These are phyloP conservation scores for Fusarium pseudograminearum DNA, from an alignment of 2,329 filamentous ascomycete species.

Conservation along the genomic window DNA sequence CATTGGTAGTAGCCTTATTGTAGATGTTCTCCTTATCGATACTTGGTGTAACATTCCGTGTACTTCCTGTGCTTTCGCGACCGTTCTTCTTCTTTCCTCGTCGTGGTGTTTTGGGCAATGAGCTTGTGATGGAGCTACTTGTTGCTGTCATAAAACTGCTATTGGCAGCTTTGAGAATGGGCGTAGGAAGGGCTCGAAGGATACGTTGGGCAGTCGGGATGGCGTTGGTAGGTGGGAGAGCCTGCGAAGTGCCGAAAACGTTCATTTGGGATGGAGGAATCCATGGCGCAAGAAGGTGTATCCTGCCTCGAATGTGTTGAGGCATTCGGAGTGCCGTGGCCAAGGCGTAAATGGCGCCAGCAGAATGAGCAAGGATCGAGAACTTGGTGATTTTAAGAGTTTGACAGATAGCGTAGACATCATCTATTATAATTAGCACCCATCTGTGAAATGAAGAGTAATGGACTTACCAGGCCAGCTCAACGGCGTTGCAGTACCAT, in stretches of 20 bases:
- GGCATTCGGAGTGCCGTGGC: slow-evolving; percentile 96
- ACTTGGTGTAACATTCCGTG: slow-evolving; percentile 53
- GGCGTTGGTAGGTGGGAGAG: slow-evolving; percentile 82
- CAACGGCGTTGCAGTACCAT: slow-evolving; percentile 85
- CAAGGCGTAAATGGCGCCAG: slow-evolving; percentile 96
- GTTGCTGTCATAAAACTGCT: slow-evolving; percentile 95
- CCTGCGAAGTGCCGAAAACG: slow-evolving; percentile 78
- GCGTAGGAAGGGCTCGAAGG: slow-evolving; percentile 87
- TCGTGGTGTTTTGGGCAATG: slow-evolving; percentile 74
- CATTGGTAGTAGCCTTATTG: slow-evolving; percentile 46
- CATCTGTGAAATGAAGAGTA: fast-evolving
- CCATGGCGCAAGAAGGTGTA: slow-evolving; percentile 95
- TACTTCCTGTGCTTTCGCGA: slow-evolving; percentile 53
- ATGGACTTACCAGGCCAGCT: slow-evolving; percentile 85
- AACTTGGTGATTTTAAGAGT: slow-evolving; percentile 93
- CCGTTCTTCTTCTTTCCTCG: slow-evolving; percentile 70
- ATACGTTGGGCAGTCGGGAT: slow-evolving; percentile 94
- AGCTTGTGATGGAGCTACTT: slow-evolving; percentile 85
- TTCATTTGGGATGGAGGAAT: slow-evolving; percentile 96
- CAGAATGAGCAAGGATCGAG: slow-evolving; percentile 94
- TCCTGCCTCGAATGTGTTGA: slow-evolving; percentile 91
- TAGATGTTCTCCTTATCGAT: slow-evolving; percentile 65
- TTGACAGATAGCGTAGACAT: slow-evolving; percentile 95
- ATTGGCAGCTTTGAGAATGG: slow-evolving; percentile 93
- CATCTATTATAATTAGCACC: slow-evolving; percentile 59